Percentiles rank a stretch among this genome's conserved stretches.
phyloP scores from a whole-genome alignment of 441 rosid species.

The Pelargonium australe region DNA sequence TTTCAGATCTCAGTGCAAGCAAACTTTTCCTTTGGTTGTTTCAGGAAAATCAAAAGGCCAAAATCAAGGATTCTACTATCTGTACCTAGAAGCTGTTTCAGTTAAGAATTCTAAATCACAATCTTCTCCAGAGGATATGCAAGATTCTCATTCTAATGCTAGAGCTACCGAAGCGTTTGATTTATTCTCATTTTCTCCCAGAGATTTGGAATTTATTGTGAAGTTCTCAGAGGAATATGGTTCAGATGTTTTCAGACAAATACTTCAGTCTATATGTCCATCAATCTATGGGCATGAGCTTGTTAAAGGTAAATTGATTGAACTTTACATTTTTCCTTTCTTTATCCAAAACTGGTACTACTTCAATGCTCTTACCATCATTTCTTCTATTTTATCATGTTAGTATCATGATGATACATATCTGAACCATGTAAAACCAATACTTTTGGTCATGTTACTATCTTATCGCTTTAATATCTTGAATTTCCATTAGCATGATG shows the following conservation, averaged over 20 bases:
- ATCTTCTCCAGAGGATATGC: slow-evolving; percentile 48
- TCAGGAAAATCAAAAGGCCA: slow-evolving; percentile 86
- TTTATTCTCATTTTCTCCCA: slow-evolving; percentile 66
- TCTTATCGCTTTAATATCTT: slow-evolving; percentile 11
- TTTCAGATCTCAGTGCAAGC: background rate
- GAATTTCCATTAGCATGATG: slow-evolving; percentile 2
- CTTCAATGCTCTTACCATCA: background rate
- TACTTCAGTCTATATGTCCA: slow-evolving; percentile 88
- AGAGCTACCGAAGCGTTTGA: slow-evolving; percentile 61
- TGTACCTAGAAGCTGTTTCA: slow-evolving; percentile 86
- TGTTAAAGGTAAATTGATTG: slow-evolving; percentile 65
- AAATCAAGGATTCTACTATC: slow-evolving; percentile 86
- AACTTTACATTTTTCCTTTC: background rate
- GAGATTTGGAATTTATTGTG: slow-evolving; percentile 90
- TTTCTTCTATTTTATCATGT: slow-evolving; percentile 7
- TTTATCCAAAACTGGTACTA: background rate
- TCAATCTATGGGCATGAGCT: slow-evolving; percentile 96
- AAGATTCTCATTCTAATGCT: slow-evolving; percentile 39
- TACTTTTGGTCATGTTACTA: background rate
- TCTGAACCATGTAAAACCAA: background rate
- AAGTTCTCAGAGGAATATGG: slow-evolving; percentile 85
- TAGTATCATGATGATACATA: background rate
- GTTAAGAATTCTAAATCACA: slow-evolving; percentile 74
- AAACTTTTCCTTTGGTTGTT: slow-evolving; percentile 16
- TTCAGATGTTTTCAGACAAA: slow-evolving; percentile 66